These are phyloP conservation scores for Aspergillus brasiliensis DNA, from an alignment of 2,329 filamentous ascomycete species.

Conservation along the genomic window DNA sequence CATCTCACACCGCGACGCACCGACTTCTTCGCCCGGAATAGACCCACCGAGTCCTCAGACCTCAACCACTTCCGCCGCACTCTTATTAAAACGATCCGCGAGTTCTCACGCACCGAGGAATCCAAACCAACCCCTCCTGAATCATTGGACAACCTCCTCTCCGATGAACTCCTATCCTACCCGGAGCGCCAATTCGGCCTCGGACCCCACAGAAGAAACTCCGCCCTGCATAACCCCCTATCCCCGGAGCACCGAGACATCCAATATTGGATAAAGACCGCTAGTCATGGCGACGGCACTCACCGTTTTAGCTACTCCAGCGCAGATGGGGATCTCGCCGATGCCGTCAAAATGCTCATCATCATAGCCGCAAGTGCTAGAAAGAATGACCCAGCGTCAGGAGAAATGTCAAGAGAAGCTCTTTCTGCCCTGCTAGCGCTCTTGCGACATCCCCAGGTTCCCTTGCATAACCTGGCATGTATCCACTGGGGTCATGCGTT, in stretches of 20 bases:
- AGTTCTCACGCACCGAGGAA: conserved; percentile 7
- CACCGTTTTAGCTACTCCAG: neutral
- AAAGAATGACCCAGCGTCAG: neutral
- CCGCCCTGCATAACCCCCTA: neutral
- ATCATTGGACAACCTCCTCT: neutral
- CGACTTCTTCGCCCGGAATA: neutral
- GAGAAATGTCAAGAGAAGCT: neutral
- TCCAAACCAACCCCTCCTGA: neutral
- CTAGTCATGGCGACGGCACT: neutral
- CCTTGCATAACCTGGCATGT: neutral
- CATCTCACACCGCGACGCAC: neutral
- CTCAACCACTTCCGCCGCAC: neutral
- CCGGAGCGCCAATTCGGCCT: neutral
- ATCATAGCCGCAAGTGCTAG: neutral
- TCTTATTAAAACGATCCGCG: neutral
- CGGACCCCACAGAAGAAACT: neutral
- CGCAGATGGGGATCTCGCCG: neutral
- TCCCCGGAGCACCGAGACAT: neutral
- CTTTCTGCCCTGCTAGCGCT: neutral
- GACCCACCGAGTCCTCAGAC: neutral
- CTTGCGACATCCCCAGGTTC: neutral
- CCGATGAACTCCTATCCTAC: neutral
- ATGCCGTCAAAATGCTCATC: neutral
- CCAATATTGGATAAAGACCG: neutral
- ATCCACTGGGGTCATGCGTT: neutral